Base-by-base conservation (phyloP, 73 alveolate species). In the Loxodes magnus region DNA sequence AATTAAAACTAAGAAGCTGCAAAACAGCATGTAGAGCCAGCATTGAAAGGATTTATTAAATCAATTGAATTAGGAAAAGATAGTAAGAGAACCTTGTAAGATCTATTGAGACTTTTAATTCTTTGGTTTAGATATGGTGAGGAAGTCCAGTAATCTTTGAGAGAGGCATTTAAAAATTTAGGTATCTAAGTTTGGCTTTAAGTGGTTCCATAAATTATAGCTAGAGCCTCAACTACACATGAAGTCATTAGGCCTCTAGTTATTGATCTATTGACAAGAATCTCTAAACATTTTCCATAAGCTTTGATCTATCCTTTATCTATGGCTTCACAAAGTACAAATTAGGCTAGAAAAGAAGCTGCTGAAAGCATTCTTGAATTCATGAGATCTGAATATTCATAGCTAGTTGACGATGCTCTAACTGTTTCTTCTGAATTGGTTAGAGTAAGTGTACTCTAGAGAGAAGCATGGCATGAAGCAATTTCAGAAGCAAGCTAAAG, bases 121-220 rank as follows among this genome's bases (percentile, higher is more conserved):
- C 64, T 54, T 19, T 54, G 67, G 67, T 54, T 54, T 25, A 54
- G 14, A 64, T 90, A 91, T 77, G 99, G 98, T 28, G 75, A 63
- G n/a, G 72, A 75, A 37, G 77, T 93, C 26, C 79, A 81, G 55
- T 59, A 78, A 35, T 69, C 58, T 42, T 73, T 94, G 59, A 71
- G 79, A 64, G 63, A 71, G 22, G 84, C 88, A 20, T 88, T 78
- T 71, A 87, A 86, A 41, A 56, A 46, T 55, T 78, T 90, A 17
- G 89, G 82, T 41, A 63, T 69, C 23, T 84, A 84, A 48, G 76
- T 75, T 10, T 93, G 99, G 99, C 84, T 92, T 5, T 82, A 83
- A 28, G 99, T 93, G 14, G 81, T 93, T 35, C 99, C 99, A 3
- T 86, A 93, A 72, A 67, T 93, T 15, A 73, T 93, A 23, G 98